Base-by-base conservation (phyloP, 805 yeast species). In the Trichomonascus vanleenenianus region DNA sequence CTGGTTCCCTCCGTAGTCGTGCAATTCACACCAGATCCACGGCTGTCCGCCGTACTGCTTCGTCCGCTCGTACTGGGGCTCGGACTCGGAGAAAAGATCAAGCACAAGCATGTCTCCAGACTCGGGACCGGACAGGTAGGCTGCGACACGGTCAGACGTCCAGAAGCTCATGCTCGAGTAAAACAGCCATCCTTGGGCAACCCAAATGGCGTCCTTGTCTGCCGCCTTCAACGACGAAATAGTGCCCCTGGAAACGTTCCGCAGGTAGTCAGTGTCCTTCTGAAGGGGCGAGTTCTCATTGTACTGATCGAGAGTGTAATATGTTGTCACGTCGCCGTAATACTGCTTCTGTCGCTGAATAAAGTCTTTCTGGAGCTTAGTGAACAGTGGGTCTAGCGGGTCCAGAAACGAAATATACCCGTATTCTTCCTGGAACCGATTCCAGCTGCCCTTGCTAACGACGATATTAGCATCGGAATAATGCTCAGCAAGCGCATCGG, bases 21-120 rank as follows among this genome's bases (percentile, higher is more conserved):
- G 51, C 18, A 48, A 37, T 37, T 45, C 46, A 18, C 49, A 48
- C 47, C 47, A 48, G n/a, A 48, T 39, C 47, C 48, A 48, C 35
- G 46, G 40, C 27, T 48, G 51, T 11, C 51, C 51, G 15, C 32
- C 32, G 34, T 48, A 48, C 5, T 46, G 42, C 31, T 44, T 37
- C 3, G 48, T 48, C 27, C 36, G 35, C 22, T 42, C 42, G 45
- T 47, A 48, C 18, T 30, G 44, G 12, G 51, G 51, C n/a, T 32
- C 41, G 30, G 18, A 32, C n/a, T 48, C 51, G 16, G 51, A 45
- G 41, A 38, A 48, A 20, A 48, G 30, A 22, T 48, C 51, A 6
- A 48, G 43, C 7, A 48, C 12, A 12, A 48, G 37, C 34, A 48
- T 5, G 10, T 48, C 45, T 20, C 51, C 51, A 2, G 8, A n/a